Evolutionary conservation across 2,329 filamentous ascomycete species (phyloP).

Genomic region (Chrysosporium queenslandicum): DNA sequence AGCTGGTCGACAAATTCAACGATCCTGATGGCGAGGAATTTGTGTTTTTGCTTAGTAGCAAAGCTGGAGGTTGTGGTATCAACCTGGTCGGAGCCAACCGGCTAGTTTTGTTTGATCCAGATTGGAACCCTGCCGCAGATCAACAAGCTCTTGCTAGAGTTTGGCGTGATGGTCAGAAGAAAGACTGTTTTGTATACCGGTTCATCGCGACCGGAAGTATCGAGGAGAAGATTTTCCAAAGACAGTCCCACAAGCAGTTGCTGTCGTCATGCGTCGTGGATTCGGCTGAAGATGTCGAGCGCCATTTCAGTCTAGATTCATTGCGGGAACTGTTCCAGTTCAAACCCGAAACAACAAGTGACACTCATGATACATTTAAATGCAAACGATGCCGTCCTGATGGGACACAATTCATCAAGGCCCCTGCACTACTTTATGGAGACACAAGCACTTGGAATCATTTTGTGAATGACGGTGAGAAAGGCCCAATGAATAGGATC

Average conservation of each 20-base stretch:
- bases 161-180: slow-evolving; percentile 98
- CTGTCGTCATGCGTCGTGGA: slow-evolving; percentile 94
- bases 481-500: slow-evolving; percentile 62
- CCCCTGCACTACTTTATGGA: slow-evolving; percentile 89
- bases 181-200: slow-evolving; percentile 98
- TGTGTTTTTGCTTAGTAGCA: slow-evolving; percentile 90
- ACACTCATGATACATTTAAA: slow-evolving; percentile 98
- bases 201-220: slow-evolving; percentile 98
- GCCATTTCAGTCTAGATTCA: slow-evolving; percentile 87
- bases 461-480: slow-evolving; percentile 66
- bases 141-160: slow-evolving; percentile 95
- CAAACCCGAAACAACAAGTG: slow-evolving; percentile 69
- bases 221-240: slow-evolving; percentile 98
- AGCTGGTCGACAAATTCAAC: slow-evolving; percentile 96
- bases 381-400: slow-evolving; percentile 89
- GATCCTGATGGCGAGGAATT: slow-evolving; percentile 83
- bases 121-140: slow-evolving; percentile 96
- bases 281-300: slow-evolving; percentile 89
- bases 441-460: slow-evolving; percentile 99
- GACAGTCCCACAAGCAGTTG: slow-evolving; percentile 95
- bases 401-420: slow-evolving; percentile 78
- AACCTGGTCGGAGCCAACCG: slow-evolving; percentile 93
- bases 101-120: slow-evolving; percentile 88
- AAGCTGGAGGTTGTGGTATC: slow-evolving; percentile 91
- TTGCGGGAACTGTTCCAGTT: slow-evolving; percentile 92